Conservation (phyloP, 2,329 filamentous ascomycete genomes). For the Nigrospora osmanthi region DNA sequence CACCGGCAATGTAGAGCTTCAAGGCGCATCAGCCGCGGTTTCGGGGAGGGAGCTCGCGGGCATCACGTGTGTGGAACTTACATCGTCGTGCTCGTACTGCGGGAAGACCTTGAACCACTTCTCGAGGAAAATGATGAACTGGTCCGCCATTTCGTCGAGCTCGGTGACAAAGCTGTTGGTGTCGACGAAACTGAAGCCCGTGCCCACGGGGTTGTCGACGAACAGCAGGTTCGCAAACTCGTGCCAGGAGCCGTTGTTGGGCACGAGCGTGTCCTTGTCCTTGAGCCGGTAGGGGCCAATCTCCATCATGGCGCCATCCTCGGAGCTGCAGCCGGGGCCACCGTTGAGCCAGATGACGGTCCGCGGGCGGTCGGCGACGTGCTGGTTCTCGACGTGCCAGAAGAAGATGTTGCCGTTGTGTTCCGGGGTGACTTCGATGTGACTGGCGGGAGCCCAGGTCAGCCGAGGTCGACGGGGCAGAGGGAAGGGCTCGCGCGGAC, state of each 20-base stretch:
- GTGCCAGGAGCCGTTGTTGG: constrained; percentile 96
- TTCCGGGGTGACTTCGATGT: constrained; percentile 81
- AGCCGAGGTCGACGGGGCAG: constrained; percentile 4
- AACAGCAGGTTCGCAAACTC: constrained; percentile 97
- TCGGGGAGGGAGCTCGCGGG: background rate
- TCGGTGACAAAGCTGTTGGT: constrained; percentile 82
- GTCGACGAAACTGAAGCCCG: constrained; percentile 92
- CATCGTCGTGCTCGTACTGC: constrained; percentile 85
- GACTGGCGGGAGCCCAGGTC: constrained; percentile 41
- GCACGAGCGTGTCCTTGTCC: constrained; percentile 60
- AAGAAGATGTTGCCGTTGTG: constrained; percentile 95
- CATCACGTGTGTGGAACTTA: constrained; percentile 42
- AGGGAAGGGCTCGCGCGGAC: constrained; percentile 20
- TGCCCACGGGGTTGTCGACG: constrained; percentile 94
- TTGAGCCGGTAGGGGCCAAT: constrained; percentile 86
- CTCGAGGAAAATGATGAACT: constrained; percentile 83
- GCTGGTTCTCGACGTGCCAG: constrained; percentile 94
- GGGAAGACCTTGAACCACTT: constrained; percentile 90
- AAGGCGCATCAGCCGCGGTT: background rate
- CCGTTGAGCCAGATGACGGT: constrained; percentile 97
- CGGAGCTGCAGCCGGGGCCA: constrained; percentile 92
- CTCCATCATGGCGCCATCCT: constrained; percentile 95
- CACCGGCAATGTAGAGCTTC: constrained; percentile 87
- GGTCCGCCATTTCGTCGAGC: constrained; percentile 78
- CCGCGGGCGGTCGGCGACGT: constrained; percentile 85